phyloP scores from a whole-genome alignment of 148 eudicot genomes.

The Silene latifolia region DNA sequence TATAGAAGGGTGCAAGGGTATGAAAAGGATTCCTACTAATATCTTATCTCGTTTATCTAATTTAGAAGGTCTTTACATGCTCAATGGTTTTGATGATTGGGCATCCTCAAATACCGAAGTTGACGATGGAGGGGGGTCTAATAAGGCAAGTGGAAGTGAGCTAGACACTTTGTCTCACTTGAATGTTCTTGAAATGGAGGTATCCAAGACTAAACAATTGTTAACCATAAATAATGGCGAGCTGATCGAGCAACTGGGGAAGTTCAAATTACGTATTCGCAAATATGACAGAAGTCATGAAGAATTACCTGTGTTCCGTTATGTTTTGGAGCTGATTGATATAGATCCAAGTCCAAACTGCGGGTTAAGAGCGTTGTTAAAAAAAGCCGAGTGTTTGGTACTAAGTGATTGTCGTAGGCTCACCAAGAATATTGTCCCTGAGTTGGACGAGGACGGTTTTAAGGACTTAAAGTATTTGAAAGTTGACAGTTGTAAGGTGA shows the following conservation, averaged over 20 bases:
- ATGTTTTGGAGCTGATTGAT: neutral
- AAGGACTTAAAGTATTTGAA: neutral
- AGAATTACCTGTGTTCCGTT: neutral
- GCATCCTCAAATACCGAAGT: neutral
- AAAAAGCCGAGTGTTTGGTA: neutral
- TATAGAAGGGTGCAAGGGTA: neutral
- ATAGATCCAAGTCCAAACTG: neutral
- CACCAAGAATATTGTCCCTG: neutral
- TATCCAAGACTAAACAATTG: neutral
- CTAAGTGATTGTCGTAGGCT: neutral
- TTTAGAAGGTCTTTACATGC: conserved; percentile 20
- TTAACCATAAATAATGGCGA: neutral
- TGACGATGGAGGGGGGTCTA: neutral
- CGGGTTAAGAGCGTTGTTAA: neutral
- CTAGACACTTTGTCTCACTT: conserved; percentile 4
- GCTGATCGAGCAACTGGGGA: neutral
- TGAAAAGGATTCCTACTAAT: neutral
- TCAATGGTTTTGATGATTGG: neutral
- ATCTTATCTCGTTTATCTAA: conserved; percentile 5
- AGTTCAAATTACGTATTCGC: neutral
- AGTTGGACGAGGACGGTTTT: conserved; percentile 1
- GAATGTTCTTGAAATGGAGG: conserved; percentile 19
- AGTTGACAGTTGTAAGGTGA: neutral
- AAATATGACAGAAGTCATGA: neutral
- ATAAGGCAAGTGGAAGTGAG: conserved; percentile 10